Base-by-base conservation (phyloP, 306 rosid species). In the Vicia villosa region DNA sequence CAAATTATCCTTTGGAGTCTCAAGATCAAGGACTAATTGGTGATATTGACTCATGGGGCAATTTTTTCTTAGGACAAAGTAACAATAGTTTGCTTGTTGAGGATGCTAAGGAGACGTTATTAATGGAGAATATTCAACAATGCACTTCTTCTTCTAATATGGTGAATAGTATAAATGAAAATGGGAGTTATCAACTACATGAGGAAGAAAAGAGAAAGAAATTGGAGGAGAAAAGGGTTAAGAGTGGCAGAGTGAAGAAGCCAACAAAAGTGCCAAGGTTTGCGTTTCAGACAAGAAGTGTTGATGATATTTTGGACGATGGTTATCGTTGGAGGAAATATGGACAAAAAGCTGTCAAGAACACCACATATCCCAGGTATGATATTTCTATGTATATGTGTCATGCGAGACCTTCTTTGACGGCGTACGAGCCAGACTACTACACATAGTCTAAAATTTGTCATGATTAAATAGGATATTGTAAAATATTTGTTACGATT, bases 301-400 rank as follows among this genome's bases (percentile, higher is more conserved):
- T 77, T 2, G 96, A 92, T 72, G 98, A 89, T 76, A 88, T 92
- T 65, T 88, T 92, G 38, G 98, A 92, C n/a, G 96, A 92, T 68
- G 98, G 98, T 4, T 92, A 84, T 45, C 92, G 96, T n/a, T 92
- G 98, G 98, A 86, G 98, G 67, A 92, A 92, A 63, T 92, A 92
- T 72, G 98, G 98, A 1, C 98, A 92, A 81, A 92, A 92, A 82
- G 83, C 96, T 65, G 98, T 92, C 54, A 92, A 92, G 82, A 83
- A 92, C 47, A 88, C 82, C 83, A 36, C 63, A 13, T 79, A 81
- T 83, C 96, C 98, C 41, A 92, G 98, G 98, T 92, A 3, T 32
- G 47, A 41, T 51, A 24, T 30, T 1, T 68, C 4, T 38, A 11
- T 17, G 8, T n/a, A 9, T 17, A 10, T 19, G 28, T 36, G 45